Evolutionary conservation across 202 grass and related monocot species (phyloP).

Genomic region (Brachypodium distachyon): DNA sequence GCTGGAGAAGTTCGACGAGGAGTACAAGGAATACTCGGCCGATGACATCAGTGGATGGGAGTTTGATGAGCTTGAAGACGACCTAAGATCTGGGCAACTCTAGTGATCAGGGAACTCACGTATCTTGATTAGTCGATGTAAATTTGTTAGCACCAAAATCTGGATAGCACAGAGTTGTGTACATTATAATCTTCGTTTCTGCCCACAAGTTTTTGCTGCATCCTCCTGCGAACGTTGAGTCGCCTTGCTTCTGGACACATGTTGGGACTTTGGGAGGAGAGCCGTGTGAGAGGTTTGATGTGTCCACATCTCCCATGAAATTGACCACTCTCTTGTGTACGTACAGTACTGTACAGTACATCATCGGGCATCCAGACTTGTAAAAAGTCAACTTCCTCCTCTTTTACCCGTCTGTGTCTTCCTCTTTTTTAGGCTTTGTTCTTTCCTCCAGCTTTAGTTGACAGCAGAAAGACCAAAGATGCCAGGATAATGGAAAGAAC

Average conservation of each 20-base stretch:
- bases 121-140: not conserved
- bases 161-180: slow-evolving; percentile 4
- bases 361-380: not conserved
- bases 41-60: slow-evolving; percentile 86
- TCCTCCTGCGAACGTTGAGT: not conserved
- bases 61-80: slow-evolving; percentile 78
- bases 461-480: slow-evolving; percentile 39
- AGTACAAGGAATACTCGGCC: slow-evolving; percentile 39
- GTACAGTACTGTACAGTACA: slow-evolving; percentile 10
- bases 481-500: slow-evolving; percentile 22
- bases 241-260: not conserved
- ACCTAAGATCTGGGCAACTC: slow-evolving; percentile 20
- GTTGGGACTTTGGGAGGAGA: slow-evolving; percentile 10
- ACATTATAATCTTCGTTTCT: not conserved
- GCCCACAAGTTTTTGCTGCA: not conserved
- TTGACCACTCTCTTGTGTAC: not conserved
- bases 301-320: not conserved
- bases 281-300: not conserved
- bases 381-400: slow-evolving; percentile 26
- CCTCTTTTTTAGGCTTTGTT: slow-evolving; percentile 27
- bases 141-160: slow-evolving; percentile 1
- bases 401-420: slow-evolving; percentile 15
- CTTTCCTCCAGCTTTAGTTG: slow-evolving; percentile 40
- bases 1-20: slow-evolving; percentile 40
- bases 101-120: not conserved